phyloP scores from a whole-genome alignment of 495 filamentous ascomycete genomes.

The Penicillium longicatenatum region DNA sequence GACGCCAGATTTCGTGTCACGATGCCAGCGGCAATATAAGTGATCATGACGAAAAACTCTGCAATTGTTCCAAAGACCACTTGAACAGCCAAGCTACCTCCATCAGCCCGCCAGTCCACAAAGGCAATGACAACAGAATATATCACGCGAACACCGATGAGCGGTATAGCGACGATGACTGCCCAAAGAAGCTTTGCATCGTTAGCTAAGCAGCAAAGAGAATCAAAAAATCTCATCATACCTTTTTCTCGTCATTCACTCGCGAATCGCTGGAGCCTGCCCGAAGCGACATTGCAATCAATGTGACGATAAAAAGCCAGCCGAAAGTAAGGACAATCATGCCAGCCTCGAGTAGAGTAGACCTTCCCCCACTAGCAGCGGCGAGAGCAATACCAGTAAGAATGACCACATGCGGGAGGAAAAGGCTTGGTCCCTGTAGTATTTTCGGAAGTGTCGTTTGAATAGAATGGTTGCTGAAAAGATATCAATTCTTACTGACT shows the following conservation, averaged over 20 bases:
- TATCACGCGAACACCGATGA: conserved; percentile 20
- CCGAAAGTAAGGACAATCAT: conserved; percentile 12
- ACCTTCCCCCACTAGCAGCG: conserved; percentile 11
- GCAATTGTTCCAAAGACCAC: conserved; percentile 21
- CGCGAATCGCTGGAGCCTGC: not conserved
- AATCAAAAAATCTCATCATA: not conserved
- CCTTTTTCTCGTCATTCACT: conserved; percentile 14
- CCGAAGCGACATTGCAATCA: conserved; percentile 4
- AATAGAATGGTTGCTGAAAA: conserved; percentile 16
- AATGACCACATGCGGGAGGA: conserved; percentile 16
- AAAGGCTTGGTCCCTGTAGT: not conserved
- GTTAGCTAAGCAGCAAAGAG: not conserved
- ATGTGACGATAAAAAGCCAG: conserved; percentile 9
- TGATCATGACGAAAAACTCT: conserved; percentile 23
- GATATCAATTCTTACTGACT: not conserved
- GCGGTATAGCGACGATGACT: conserved; percentile 15
- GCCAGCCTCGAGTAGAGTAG: conserved; percentile 6
- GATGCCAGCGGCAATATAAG: conserved; percentile 15
- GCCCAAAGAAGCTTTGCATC: conserved; percentile 14
- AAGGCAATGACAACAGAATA: conserved; percentile 19
- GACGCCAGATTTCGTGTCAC: conserved; percentile 15
- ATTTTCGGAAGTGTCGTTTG: not conserved
- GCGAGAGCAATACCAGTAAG: conserved; percentile 16
- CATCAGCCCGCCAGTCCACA: not conserved
- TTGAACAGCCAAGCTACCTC: conserved; percentile 15